Evolutionary conservation across 1,284 basidiomycete genomes (phyloP).

Genomic region (Cutaneotrichosporon dermatis): DNA sequence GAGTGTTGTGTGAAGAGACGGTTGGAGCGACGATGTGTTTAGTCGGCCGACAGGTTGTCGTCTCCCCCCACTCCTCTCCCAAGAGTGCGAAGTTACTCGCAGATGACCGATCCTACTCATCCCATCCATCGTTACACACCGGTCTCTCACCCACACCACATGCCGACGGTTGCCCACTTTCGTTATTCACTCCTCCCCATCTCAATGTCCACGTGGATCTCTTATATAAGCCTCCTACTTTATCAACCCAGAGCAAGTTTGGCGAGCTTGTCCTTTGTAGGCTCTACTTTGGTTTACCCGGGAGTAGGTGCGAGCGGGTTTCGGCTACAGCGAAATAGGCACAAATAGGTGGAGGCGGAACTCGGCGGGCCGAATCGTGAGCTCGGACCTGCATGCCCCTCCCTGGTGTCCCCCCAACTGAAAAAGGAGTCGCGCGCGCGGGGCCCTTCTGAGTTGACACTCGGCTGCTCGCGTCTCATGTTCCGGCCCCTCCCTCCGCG

Average conservation of each 20-base stretch:
- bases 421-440: background rate
- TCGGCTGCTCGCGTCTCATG: background rate
- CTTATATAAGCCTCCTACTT: background rate
- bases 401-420: background rate
- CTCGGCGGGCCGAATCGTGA: background rate
- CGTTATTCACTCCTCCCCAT: too few species aligned
- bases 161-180: too few species aligned
- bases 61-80: too few species aligned
- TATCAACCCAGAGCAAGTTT: background rate
- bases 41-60: too few species aligned
- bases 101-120: too few species aligned
- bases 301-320: too few species aligned
- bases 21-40: too few species aligned
- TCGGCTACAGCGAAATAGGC: too few species aligned
- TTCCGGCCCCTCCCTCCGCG: background rate
- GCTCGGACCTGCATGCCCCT: background rate
- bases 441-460: background rate
- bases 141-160: too few species aligned
- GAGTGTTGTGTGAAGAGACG: too few species aligned
- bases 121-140: too few species aligned
- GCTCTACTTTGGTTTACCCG: background rate
- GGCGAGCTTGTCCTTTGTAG: background rate
- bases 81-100: too few species aligned
- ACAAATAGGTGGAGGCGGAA: background rate
- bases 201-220: background rate